These are phyloP conservation scores for Agaricus subrufescens DNA, from an alignment of 768 basidiomycete species.

Conservation along the genomic window DNA sequence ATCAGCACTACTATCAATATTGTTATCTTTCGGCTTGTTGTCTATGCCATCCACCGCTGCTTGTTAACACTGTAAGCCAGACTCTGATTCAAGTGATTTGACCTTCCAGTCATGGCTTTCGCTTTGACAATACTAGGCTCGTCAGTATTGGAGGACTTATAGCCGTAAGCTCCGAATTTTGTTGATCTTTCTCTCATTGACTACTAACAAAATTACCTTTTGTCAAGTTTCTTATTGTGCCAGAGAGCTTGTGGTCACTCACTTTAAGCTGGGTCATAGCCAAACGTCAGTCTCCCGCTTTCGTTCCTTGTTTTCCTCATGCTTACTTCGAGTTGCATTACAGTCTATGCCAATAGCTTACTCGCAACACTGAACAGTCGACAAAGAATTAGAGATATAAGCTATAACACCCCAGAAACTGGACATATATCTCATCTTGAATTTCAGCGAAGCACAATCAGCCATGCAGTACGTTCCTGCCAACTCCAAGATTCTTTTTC, in stretches of 20 bases:
- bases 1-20: conserved; percentile 30
- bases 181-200: neutral
- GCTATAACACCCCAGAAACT: conserved; percentile 9
- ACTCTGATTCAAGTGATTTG: neutral
- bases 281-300: conserved; percentile 27
- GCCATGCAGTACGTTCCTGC: neutral
- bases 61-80: conserved; percentile 39
- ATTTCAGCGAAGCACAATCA: neutral
- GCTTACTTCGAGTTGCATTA: neutral
- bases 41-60: conserved; percentile 48
- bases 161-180: conserved; percentile 19
- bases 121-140: conserved; percentile 15
- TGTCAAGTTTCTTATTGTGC: conserved; percentile 22
- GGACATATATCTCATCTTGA: conserved; percentile 15
- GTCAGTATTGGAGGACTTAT: conserved; percentile 35
- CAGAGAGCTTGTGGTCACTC: conserved; percentile 30
- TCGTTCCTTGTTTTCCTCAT: neutral
- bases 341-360: conserved; percentile 45
- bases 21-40: conserved; percentile 35
- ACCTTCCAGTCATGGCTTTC: neutral
- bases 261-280: conserved; percentile 42
- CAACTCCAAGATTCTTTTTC: neutral
- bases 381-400: conserved; percentile 18
- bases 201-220: neutral
- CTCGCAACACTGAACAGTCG: conserved; percentile 40